Evolutionary conservation across 352 stramenopile species (phyloP), one percentile per base, ranked within the genome.

Genomic region (Albugo candida): DNA sequence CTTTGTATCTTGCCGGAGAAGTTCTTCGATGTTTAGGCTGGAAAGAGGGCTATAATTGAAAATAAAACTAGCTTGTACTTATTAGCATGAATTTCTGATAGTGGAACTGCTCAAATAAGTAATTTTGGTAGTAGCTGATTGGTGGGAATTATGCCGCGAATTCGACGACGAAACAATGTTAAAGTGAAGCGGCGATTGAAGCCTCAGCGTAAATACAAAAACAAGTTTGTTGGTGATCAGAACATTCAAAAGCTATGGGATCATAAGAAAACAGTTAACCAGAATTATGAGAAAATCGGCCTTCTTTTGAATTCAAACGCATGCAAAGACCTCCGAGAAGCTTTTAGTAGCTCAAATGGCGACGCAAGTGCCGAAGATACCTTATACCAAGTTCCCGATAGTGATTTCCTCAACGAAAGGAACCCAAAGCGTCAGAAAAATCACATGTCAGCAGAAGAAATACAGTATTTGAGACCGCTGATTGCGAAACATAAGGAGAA

Each of bases 221-320:
- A 55, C 45, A 64, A 64, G 19, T 88, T 81, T 40, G 70, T 85
- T 45, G 65, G 73, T 44, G 72, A 87, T 62, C 56, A 67, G 18
- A 63, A 67, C 41, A 67, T 87, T 56, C 69, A 81, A 52, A 47
- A 70, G 52, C 62, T 80, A 24, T 88, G 76, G 76, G 54, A 85
- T 52, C 76, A 88, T 62, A 68, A 74, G 45, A 67, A 77, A 56
- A 88, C 76, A 37, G 81, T 69, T 27, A 65, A 61, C 54, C 76
- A 88, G 52, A 88, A 88, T 63, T 88, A 85, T 60, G 70, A 56
- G 24, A 65, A 68, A 8, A 75, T 88, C 41, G 76, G 73, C 0
- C 62, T 88, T 19, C 59, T 75, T 45, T 64, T 53, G 41, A 57
- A 88, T 52, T 71, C 76, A 17, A 88, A 88, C 64, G 63, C 57